Conservation (phyloP, 2,329 filamentous ascomycete genomes). For the Parastagonospora nodorum region DNA sequence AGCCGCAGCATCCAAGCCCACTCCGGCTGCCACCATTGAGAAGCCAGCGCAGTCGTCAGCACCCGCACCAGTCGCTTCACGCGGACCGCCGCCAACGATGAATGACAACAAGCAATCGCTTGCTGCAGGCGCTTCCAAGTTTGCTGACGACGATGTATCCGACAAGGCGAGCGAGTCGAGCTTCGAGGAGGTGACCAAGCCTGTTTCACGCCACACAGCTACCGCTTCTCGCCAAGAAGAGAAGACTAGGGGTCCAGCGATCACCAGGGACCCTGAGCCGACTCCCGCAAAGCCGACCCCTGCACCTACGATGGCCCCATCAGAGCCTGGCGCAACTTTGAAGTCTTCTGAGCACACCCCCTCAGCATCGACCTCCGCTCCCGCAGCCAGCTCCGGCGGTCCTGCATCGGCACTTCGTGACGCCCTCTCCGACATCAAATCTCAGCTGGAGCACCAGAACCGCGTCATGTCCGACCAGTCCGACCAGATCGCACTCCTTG, state of each 20-base stretch:
- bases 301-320: conserved; percentile 38
- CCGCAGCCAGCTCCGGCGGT: conserved; percentile 46
- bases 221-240: conserved; percentile 46
- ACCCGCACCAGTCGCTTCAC: conserved; percentile 53
- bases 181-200: conserved; percentile 85
- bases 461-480: conserved; percentile 78
- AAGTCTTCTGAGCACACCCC: conserved; percentile 46
- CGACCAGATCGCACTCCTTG: conserved; percentile 72
- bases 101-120: conserved; percentile 88
- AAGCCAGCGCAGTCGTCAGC: conserved; percentile 54
- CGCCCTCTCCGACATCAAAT: conserved; percentile 76
- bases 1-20: conserved; percentile 59
- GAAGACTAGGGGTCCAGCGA: conserved; percentile 42
- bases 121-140: conserved; percentile 82
- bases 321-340: conserved; percentile 43
- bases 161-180: conserved; percentile 72
- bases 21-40: conserved; percentile 44
- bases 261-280: conserved; percentile 50
- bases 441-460: conserved; percentile 75
- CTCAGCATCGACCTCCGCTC: conserved; percentile 46
- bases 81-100: conserved; percentile 68
- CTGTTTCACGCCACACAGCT: conserved; percentile 63
- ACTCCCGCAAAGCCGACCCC: conserved; percentile 52
- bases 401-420: conserved; percentile 63
- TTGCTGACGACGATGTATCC: conserved; percentile 73